Percentiles rank a stretch among this genome's conserved stretches.
phyloP scores from a whole-genome alignment of 768 basidiomycete species.

The Suillus fuscotomentosus region DNA sequence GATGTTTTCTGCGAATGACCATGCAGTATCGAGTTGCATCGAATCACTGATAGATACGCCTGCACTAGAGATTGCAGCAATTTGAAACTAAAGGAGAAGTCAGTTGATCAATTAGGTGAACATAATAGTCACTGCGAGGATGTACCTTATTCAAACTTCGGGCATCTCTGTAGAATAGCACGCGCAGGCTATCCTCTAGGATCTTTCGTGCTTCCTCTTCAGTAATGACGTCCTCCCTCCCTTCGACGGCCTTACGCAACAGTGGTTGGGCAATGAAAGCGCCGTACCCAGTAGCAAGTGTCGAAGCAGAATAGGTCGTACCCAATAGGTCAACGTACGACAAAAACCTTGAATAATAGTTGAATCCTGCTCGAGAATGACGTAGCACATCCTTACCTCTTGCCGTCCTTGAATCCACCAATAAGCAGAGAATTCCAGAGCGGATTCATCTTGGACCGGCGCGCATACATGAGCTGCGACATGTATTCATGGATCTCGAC shows the following conservation, averaged over 20 bases:
- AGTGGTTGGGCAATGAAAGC: constrained; percentile 91
- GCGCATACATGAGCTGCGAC: constrained; percentile 84
- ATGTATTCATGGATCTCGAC: constrained; percentile 92
- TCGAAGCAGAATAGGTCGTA: constrained; percentile 93
- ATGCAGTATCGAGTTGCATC: constrained; percentile 70
- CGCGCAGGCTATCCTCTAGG: constrained; percentile 83
- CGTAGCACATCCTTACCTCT: constrained; percentile 50
- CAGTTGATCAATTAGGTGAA: neutral
- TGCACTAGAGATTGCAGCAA: constrained; percentile 78
- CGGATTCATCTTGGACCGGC: constrained; percentile 87
- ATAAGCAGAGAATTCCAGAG: constrained; percentile 95
- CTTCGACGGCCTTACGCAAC: constrained; percentile 88
- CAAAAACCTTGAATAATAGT: constrained; percentile 65
- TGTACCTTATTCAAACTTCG: constrained; percentile 91
- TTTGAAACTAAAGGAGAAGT: constrained; percentile 74
- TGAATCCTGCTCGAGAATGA: neutral
- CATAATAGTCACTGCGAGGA: constrained; percentile 1
- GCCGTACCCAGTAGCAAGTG: constrained; percentile 94
- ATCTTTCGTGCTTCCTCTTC: constrained; percentile 79
- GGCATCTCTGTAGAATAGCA: constrained; percentile 95
- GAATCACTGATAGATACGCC: constrained; percentile 83
- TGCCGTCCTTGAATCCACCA: constrained; percentile 85
- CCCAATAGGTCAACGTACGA: constrained; percentile 94
- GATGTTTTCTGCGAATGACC: constrained; percentile 92
- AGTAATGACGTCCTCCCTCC: constrained; percentile 66